phyloP scores from a whole-genome alignment of 805 yeast genomes.

The Yueomyces sp. region DNA sequence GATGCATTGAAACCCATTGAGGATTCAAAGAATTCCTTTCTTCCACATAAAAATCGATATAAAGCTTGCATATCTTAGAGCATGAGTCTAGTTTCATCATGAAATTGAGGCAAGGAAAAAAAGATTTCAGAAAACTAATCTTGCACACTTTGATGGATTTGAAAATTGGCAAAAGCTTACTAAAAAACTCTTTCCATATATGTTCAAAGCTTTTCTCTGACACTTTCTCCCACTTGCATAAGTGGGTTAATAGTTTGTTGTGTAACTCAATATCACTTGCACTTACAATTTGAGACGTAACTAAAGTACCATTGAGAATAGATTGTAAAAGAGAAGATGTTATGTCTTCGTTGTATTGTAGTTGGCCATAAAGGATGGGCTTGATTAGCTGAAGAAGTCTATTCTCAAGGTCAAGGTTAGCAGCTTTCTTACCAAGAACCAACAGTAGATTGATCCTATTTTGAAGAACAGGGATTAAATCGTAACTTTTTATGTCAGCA shows the following conservation, averaged over 20 bases:
- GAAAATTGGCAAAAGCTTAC: not conserved
- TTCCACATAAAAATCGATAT: not conserved
- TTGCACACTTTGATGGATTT: not conserved
- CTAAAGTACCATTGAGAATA: too few relatives aligned
- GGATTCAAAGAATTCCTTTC: conserved; percentile 2
- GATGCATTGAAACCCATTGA: conserved; percentile 13
- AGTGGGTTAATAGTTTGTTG: too few relatives aligned
- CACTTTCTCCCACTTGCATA: too few relatives aligned
- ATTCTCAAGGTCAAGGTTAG: conserved; percentile 9
- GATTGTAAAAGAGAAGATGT: too few relatives aligned
- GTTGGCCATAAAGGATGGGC: conserved; percentile 3
- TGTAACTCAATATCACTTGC: too few relatives aligned
- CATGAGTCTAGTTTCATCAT: not conserved
- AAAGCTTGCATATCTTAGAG: not conserved
- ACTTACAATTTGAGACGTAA: too few relatives aligned
- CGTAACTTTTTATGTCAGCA: conserved; percentile 11
- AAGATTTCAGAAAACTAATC: not conserved
- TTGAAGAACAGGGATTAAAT: conserved; percentile 10
- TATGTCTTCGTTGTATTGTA: too few relatives aligned
- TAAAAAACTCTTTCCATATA: not conserved
- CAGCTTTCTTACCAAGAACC: conserved; percentile 10
- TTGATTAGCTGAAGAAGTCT: conserved; percentile 11
- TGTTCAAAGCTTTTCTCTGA: not conserved
- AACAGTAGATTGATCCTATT: conserved; percentile 19
- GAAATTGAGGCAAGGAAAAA: not conserved